Evolutionary conservation across 495 filamentous ascomycete genomes (phyloP).

Genomic region (Trichocladium antarcticum): DNA sequence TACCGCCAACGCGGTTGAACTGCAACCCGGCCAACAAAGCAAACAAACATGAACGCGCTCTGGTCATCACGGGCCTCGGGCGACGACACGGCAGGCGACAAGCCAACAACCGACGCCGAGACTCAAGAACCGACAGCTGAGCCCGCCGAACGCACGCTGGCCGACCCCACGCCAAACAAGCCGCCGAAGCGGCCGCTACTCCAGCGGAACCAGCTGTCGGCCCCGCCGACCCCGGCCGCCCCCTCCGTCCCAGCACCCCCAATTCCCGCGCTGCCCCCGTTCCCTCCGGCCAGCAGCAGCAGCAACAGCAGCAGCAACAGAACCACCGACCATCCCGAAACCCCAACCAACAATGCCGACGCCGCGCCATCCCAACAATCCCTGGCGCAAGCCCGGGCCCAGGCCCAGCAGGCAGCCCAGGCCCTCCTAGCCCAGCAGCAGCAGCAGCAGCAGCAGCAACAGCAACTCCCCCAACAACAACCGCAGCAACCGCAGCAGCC

Average conservation of each 20-base stretch:
- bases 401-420: background rate
- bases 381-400: background rate
- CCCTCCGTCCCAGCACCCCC: constrained; percentile 7
- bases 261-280: background rate
- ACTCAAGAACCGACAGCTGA: background rate
- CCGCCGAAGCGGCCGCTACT: constrained; percentile 9
- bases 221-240: constrained; percentile 4
- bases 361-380: background rate
- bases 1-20: constrained; percentile 9
- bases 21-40: background rate
- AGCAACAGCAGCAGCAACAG: background rate
- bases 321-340: background rate
- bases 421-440: background rate
- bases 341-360: background rate
- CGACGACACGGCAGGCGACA: constrained; percentile 16
- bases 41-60: constrained; percentile 33
- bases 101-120: constrained; percentile 1
- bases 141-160: background rate
- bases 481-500: constrained; percentile 19
- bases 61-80: constrained; percentile 30
- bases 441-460: background rate
- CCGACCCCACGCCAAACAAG: background rate
- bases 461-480: constrained; percentile 1
- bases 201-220: constrained; percentile 7
- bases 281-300: background rate